A percentile compares a stretch with the other conserved stretches of the same genome.
Evolutionary conservation across 768 basidiomycete genomes (phyloP).

Genomic region (Boletus huronensis): DNA sequence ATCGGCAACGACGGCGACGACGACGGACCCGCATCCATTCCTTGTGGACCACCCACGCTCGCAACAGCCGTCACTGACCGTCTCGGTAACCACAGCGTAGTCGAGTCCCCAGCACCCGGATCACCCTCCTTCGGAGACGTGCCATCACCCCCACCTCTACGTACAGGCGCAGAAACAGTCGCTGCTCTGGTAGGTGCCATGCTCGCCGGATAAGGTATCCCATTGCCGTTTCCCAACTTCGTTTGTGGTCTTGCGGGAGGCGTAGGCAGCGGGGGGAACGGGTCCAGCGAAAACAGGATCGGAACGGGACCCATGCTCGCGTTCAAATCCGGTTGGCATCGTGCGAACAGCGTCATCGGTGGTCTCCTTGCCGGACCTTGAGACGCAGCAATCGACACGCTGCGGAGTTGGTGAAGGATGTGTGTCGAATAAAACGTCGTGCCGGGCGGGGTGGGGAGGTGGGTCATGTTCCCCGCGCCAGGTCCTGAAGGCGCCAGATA

Average conservation of each 20-base stretch:
- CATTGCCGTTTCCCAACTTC: background rate
- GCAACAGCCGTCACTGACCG: conserved; percentile 8
- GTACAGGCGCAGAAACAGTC: conserved; percentile 31
- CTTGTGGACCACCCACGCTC: background rate
- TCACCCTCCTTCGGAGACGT: background rate
- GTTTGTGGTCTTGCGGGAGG: background rate
- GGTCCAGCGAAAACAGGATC: conserved; percentile 57
- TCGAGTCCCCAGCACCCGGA: background rate
- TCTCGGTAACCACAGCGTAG: conserved; percentile 18
- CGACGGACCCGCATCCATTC: background rate
- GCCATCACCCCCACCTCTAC: conserved; percentile 10
- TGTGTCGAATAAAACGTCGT: conserved; percentile 29
- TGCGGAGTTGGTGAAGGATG: conserved; percentile 27
- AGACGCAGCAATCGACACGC: background rate
- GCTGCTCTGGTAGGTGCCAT: conserved; percentile 25
- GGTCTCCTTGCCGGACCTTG: conserved; percentile 25
- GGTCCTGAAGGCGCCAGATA: conserved; percentile 5
- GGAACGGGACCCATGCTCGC: conserved; percentile 54
- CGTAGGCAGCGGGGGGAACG: conserved; percentile 32
- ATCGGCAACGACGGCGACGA: conserved; percentile 27
- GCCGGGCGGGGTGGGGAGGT: conserved; percentile 19
- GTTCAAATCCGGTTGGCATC: conserved; percentile 49
- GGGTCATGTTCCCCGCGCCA: conserved; percentile 3
- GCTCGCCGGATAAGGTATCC: background rate
- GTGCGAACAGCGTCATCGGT: conserved; percentile 55